Evolutionary conservation across 805 yeast genomes (phyloP).

Genomic region (Jamesozyma gamospora): DNA sequence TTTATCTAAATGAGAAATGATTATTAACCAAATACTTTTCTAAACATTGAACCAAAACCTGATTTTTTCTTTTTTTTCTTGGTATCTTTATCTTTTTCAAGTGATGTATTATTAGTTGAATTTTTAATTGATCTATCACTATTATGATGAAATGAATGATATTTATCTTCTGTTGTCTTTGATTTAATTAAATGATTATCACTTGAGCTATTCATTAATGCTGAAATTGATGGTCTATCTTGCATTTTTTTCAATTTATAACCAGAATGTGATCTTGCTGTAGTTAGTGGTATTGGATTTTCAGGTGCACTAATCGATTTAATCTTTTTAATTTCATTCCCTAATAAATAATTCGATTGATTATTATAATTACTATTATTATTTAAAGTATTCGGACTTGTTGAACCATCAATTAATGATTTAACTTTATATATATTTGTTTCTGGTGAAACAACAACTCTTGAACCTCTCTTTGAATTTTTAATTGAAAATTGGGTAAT

Average conservation of each 20-base stretch:
- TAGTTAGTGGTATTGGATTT: conserved; percentile 1
- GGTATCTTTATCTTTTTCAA: background rate
- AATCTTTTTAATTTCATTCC: conserved; percentile 13
- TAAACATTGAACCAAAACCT: conserved; percentile 16
- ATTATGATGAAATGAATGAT: background rate
- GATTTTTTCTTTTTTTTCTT: conserved; percentile 6
- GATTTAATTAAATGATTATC: background rate
- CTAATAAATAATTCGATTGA: background rate
- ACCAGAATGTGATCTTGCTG: conserved; percentile 3
- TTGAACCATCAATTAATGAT: conserved; percentile 19
- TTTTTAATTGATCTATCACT: background rate
- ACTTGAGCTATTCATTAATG: background rate
- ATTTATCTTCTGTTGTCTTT: background rate
- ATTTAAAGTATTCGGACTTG: conserved; percentile 1
- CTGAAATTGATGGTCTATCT: background rate
- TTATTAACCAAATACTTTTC: conserved; percentile 9
- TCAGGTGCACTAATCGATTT: conserved; percentile 12
- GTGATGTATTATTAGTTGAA: background rate
- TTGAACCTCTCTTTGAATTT: conserved; percentile 20
- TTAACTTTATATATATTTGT: conserved; percentile 24
- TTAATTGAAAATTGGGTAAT: conserved; percentile 9
- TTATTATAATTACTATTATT: background rate
- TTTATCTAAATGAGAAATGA: no score
- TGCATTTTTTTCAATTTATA: background rate
- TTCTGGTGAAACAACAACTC: conserved; percentile 18